Evolutionary conservation across 177 flowering plant species (phyloP), one percentile per base, ranked within the genome.

Genomic region (Vitis hybrid): DNA sequence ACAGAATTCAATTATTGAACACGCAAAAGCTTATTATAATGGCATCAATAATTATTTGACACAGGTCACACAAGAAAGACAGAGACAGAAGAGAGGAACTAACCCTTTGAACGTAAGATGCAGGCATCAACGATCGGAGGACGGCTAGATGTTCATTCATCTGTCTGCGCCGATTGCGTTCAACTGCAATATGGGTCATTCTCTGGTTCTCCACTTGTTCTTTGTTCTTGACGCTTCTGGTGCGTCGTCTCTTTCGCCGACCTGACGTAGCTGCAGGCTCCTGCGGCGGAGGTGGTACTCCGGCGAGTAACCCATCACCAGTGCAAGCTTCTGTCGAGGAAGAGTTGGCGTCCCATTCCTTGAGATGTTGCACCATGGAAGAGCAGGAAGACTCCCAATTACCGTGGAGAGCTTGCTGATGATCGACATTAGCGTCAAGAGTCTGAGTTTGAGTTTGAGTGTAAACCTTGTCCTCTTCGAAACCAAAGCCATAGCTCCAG

Each of bases 181-280:
- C 98, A 7, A 93, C 94, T 1, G 88, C 88, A 79, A 93, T 93
- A 87, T 93, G 98, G 67, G 97, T 91, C 90, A 93, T 93, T 71
- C 98, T 82, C 78, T 93, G 98, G 69, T 82, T 90, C 85, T 93
- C 94, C 19, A 90, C 81, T 55, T 91, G 93, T 68, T 93, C 97
- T 65, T 87, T 84, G 84, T 93, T 91, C 82, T 87, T 83, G 58
- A 68, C 59, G 53, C 77, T 82, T 68, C 66, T 82, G 19, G 85
- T 72, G 1, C 91, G 80, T n/a, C 87, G 74, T 55, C 90, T 73
- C 76, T 80, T 83, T 7, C 83, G 74, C 29, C 82, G 70, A 3
- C 69, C 22, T 3, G 70, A 11, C 2, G 63, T 1, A 2, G 51
- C 48, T 15, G 65, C 29, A 11, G 71, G 73, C 15, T 71, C 71